Conservation (phyloP, 768 basidiomycete species). For the Naematelia aurantialba region DNA sequence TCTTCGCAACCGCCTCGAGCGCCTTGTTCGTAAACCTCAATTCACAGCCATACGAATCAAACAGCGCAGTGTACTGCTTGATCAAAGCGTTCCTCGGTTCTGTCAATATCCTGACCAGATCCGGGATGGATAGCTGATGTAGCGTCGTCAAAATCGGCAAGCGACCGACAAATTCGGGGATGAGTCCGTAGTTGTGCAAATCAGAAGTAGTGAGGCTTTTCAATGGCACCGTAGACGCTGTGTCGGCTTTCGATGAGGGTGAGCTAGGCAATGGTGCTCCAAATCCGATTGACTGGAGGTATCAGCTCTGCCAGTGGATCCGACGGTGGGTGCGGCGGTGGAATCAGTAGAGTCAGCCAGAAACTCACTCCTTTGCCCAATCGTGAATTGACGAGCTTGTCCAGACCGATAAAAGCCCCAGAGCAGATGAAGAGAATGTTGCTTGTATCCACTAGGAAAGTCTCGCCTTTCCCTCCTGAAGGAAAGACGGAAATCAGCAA, state of each 20-base stretch:
- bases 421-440: conserved; percentile 93
- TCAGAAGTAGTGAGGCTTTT: conserved; percentile 55
- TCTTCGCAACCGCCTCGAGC: conserved; percentile 72
- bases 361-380: conserved; percentile 77
- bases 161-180: conserved; percentile 91
- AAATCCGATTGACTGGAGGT: conserved; percentile 82
- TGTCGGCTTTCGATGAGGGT: neutral
- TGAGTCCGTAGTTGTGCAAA: conserved; percentile 85
- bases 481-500: too few relatives aligned
- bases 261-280: conserved; percentile 55
- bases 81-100: conserved; percentile 88
- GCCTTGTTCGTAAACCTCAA: conserved; percentile 80
- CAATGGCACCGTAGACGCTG: conserved; percentile 11
- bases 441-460: conserved; percentile 52
- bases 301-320: conserved; percentile 11
- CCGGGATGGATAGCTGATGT: conserved; percentile 69
- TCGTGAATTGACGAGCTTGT: conserved; percentile 71
- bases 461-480: conserved; percentile 46
- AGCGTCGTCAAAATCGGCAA: conserved; percentile 88
- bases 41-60: conserved; percentile 77
- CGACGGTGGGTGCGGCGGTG: neutral
- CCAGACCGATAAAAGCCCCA: conserved; percentile 91
- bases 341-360: too few relatives aligned
- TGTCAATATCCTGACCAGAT: conserved; percentile 83
- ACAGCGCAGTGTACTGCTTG: conserved; percentile 81